These are phyloP conservation scores for Mollisia scopiformis DNA, from an alignment of 2,329 filamentous ascomycete species.

Conservation along the genomic window DNA sequence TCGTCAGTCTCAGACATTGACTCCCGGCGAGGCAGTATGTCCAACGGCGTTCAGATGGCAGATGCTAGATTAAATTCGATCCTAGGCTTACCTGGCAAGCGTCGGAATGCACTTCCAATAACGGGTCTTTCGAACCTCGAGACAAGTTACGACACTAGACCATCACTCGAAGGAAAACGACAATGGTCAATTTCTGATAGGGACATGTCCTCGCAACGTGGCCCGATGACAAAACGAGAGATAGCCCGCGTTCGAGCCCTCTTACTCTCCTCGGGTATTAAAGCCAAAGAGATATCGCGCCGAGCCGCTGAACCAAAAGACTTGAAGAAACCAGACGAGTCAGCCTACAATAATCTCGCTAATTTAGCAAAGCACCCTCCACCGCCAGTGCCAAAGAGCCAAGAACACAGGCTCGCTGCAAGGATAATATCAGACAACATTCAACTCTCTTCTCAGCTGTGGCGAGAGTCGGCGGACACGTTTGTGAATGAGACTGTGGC, in stretches of 20 bases:
- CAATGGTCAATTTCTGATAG: slow-evolving; percentile 58
- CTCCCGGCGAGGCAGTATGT: slow-evolving; percentile 25
- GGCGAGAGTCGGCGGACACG: slow-evolving; percentile 59
- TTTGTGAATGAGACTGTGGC: slow-evolving; percentile 62
- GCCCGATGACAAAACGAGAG: slow-evolving; percentile 67
- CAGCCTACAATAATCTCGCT: slow-evolving; percentile 30
- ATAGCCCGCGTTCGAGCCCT: slow-evolving; percentile 78
- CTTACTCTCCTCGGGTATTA: slow-evolving; percentile 84
- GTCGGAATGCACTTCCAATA: slow-evolving; percentile 43
- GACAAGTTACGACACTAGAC: slow-evolving; percentile 28
- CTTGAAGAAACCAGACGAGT: slow-evolving; percentile 19
- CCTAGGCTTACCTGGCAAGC: slow-evolving; percentile 37
- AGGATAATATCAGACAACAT: slow-evolving; percentile 49
- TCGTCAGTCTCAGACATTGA: slow-evolving; percentile 35
- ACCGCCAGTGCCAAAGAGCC: slow-evolving; percentile 26
- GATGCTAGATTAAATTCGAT: slow-evolving; percentile 39
- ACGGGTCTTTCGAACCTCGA: slow-evolving; percentile 47
- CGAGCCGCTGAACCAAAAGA: slow-evolving; percentile 50
- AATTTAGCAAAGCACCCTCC: slow-evolving; percentile 20
- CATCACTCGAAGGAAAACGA: slow-evolving; percentile 33
- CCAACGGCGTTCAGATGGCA: slow-evolving; percentile 26
- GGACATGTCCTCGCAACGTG: slow-evolving; percentile 40
- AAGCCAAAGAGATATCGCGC: slow-evolving; percentile 78
- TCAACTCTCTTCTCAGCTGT: slow-evolving; percentile 48
- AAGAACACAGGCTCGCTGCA: slow-evolving; percentile 51